Evolutionary conservation across 495 filamentous ascomycete genomes (phyloP).

Genomic region (Aspergillus ellipticus): DNA sequence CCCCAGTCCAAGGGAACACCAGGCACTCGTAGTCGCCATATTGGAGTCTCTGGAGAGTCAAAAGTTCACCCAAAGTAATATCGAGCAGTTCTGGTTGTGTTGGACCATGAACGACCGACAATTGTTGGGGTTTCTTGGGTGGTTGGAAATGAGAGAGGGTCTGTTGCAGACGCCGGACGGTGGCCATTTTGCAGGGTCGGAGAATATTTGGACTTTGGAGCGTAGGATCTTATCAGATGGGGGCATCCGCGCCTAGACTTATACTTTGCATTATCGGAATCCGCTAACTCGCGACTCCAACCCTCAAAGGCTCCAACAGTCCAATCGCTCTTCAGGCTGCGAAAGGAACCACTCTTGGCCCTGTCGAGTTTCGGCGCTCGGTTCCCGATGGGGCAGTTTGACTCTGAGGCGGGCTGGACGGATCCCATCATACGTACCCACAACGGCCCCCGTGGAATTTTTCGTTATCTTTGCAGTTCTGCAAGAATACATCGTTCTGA

Average conservation of each 20-base stretch:
- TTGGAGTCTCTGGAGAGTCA: constrained; percentile 59
- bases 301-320: constrained; percentile 1
- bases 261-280: constrained; percentile 3
- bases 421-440: too few species aligned
- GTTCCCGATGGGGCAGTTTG: constrained; percentile 5
- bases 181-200: constrained; percentile 21
- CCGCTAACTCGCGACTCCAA: neutral
- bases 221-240: neutral
- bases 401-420: neutral
- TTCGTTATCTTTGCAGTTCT: too few species aligned
- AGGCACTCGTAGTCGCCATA: constrained; percentile 57
- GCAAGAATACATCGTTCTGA: too few species aligned
- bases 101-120: constrained; percentile 56
- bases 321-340: neutral
- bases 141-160: constrained; percentile 36
- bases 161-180: constrained; percentile 36
- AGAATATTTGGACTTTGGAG: neutral
- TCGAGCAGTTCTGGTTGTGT: constrained; percentile 57
- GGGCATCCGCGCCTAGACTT: constrained; percentile 4
- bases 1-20: constrained; percentile 63
- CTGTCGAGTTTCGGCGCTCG: constrained; percentile 4
- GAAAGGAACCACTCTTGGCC: neutral
- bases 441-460: too few species aligned
- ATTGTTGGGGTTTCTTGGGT: constrained; percentile 14
- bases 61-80: constrained; percentile 58